Conservation (phyloP, 768 basidiomycete species). For the Scleroderma citrinum region DNA sequence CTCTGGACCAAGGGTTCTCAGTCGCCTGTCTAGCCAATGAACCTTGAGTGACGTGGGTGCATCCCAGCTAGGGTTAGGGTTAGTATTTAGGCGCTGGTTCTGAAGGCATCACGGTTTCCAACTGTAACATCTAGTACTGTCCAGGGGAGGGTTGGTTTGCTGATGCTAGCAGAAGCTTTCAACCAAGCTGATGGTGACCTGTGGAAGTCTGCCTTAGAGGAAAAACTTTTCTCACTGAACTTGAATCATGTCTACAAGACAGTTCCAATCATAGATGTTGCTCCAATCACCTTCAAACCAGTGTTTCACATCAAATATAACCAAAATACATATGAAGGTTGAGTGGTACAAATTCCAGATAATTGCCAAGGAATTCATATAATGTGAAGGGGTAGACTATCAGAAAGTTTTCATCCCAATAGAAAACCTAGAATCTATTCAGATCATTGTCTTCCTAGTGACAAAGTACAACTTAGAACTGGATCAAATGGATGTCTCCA, state of each 20-base stretch:
- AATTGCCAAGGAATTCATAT: conserved; percentile 1
- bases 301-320: conserved; percentile 3
- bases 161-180: too few relatives aligned
- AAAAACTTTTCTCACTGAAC: background rate
- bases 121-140: too few relatives aligned
- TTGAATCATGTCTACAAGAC: conserved; percentile 6
- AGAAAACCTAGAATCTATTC: conserved; percentile 11
- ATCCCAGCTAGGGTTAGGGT: too few relatives aligned
- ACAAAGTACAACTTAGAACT: conserved; percentile 14
- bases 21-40: too few relatives aligned
- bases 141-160: too few relatives aligned
- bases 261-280: background rate
- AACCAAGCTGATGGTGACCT: background rate
- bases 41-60: too few relatives aligned
- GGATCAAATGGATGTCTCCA: conserved; percentile 16
- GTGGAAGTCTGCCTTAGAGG: background rate
- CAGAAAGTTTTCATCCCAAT: conserved; percentile 23
- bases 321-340: background rate
- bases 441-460: conserved; percentile 18
- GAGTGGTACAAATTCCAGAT: background rate
- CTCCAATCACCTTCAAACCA: conserved; percentile 1
- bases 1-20: too few relatives aligned
- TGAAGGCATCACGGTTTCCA: too few relatives aligned
- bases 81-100: too few relatives aligned
- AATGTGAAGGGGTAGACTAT: conserved; percentile 8